Conservation (phyloP, 1,284 basidiomycete species). For the Pseudomicrostroma phylloplanum region DNA sequence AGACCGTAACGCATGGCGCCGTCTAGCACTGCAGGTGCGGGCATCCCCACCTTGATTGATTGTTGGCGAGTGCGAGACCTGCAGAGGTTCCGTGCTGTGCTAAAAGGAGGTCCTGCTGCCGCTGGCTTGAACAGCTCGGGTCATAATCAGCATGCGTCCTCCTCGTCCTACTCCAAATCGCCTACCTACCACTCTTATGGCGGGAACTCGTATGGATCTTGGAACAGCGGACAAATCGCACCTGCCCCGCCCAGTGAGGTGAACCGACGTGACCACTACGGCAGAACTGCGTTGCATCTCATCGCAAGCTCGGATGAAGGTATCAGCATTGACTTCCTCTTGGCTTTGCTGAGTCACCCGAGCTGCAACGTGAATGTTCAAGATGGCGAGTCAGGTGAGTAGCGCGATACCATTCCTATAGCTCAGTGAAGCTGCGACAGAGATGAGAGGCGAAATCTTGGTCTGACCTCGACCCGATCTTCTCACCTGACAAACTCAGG, state of each 20-base stretch:
- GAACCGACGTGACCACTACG: slow-evolving; percentile 67
- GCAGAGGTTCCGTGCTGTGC: slow-evolving; percentile 10
- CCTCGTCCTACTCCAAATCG: slow-evolving; percentile 10
- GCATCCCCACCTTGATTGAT: slow-evolving; percentile 4
- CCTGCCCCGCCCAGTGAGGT: slow-evolving; percentile 57
- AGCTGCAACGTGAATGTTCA: slow-evolving; percentile 71
- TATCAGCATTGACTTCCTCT: slow-evolving; percentile 70
- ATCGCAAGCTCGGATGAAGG: slow-evolving; percentile 61
- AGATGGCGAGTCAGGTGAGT: slow-evolving; percentile 55
- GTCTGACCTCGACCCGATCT: too few species aligned
- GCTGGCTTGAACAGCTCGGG: slow-evolving; percentile 5
- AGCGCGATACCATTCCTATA: neutral
- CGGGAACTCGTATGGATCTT: neutral
- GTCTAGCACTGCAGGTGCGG: neutral
- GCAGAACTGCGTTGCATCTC: slow-evolving; percentile 77
- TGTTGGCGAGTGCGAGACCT: slow-evolving; percentile 1
- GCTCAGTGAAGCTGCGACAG: neutral
- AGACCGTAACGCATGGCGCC: neutral
- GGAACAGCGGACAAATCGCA: slow-evolving; percentile 8
- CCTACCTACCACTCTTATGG: slow-evolving; percentile 9
- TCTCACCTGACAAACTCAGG: slow-evolving; percentile 50
- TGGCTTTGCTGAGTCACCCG: slow-evolving; percentile 71
- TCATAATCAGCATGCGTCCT: neutral
- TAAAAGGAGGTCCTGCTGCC: slow-evolving; percentile 16
- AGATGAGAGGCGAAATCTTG: too few species aligned